Evolutionary conservation across 2,329 filamentous ascomycete genomes (phyloP), one percentile per base, ranked within the genome.

Genomic region (Epichloe glyceriae): DNA sequence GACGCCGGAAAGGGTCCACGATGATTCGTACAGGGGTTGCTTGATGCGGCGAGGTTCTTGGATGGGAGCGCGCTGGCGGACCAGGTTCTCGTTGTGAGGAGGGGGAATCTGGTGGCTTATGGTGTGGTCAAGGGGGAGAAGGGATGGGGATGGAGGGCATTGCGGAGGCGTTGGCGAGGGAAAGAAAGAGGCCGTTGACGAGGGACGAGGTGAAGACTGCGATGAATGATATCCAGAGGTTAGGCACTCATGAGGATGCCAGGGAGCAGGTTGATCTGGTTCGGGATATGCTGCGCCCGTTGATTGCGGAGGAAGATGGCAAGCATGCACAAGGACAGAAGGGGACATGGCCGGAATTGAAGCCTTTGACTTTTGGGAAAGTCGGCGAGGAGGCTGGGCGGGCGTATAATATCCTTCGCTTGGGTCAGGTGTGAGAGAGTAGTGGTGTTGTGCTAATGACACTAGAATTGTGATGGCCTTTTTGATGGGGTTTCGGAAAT

Each of bases 1-100:
- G 39, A 74, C 72, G 39, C 72, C 72, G 4, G 58, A 58, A 15
- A 60, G 54, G 52, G 67, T 74, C n/a, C 72, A 75, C 48, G 68
- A 74, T 47, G 71, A 71, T 51, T 71, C 70, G 26, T 74, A 69
- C 42, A 56, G 41, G 3, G 71, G 71, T 2, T 74, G 15, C 50
- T 63, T 14, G 55, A 60, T 6, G 67, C 66, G 3, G 70, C 70
- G 2, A 53, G 49, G 26, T 70, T 67, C 50, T 56, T 72, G 17
- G 70, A 73, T 46, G 55, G 49, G 26, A 55, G 53, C 11, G 55
- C 48, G 11, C 58, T 52, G 3, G 59, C 62, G 3, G 64, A 71
- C 26, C 60, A 64, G 53, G 65, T 72, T 2, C 53, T 72, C 1
- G 62, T 73, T 3, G 60, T 73, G 30, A 57, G 70, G 17, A 60